These are phyloP conservation scores for Calonectria pseudoturangicola DNA, from an alignment of 2,329 filamentous ascomycete species.

Conservation along the genomic window DNA sequence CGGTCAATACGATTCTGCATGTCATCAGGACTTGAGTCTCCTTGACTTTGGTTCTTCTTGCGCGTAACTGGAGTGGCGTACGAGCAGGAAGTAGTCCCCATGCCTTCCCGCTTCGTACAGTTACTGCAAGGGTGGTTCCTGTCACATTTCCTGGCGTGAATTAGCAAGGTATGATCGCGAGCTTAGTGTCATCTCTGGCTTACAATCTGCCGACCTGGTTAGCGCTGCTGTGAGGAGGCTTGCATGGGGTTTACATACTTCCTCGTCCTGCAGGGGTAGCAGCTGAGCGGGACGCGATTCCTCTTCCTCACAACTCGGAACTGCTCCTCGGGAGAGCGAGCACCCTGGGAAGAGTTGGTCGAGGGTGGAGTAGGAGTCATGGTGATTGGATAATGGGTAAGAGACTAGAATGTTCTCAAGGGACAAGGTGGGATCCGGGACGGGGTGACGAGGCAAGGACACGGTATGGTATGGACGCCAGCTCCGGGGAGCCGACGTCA, in stretches of 20 bases:
- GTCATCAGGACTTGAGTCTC: conserved; percentile 83
- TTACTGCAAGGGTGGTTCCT: conserved; percentile 94
- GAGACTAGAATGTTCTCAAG: conserved; percentile 48
- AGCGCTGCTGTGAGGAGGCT: conserved; percentile 52
- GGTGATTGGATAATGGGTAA: conserved; percentile 51
- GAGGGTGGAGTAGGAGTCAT: conserved; percentile 88
- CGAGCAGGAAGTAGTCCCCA: conserved; percentile 86
- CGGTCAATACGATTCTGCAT: conserved; percentile 99
- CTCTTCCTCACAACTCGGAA: conserved; percentile 93
- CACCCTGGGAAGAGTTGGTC: conserved; percentile 84
- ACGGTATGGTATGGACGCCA: conserved; percentile 41
- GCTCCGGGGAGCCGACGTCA: conserved; percentile 49
- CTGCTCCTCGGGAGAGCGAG: conserved; percentile 88
- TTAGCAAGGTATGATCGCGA: conserved; percentile 41
- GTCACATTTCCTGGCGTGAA: conserved; percentile 87
- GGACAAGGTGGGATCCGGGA: conserved; percentile 46
- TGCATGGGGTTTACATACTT: conserved; percentile 77
- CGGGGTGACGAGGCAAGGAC: conserved; percentile 32
- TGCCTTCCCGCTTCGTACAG: conserved; percentile 92
- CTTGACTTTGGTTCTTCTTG: conserved; percentile 83
- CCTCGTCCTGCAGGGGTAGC: conserved; percentile 91
- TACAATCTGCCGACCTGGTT: conserved; percentile 62
- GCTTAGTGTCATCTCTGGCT: conserved; percentile 41
- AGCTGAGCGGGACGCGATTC: conserved; percentile 93
- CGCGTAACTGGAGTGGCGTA: conserved; percentile 84